A percentile compares a stretch with the other conserved stretches of the same genome.
Conservation (phyloP, 352 stramenopile genomes). For the Blastocystis sp. region DNA sequence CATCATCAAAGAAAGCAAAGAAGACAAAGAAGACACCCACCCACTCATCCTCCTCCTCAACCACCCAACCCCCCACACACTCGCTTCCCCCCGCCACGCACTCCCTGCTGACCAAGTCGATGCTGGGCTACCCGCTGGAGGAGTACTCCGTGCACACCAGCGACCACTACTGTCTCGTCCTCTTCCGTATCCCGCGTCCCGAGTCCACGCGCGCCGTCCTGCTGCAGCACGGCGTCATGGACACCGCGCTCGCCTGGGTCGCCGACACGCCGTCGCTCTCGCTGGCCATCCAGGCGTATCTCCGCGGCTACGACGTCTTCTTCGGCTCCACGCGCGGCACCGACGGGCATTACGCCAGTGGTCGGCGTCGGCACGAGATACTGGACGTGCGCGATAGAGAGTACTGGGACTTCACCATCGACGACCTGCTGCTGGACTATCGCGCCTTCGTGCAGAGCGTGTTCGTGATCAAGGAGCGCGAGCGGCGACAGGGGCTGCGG, state of each 20-base stretch:
- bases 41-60: too few species aligned
- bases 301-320: slow-evolving; percentile 60
- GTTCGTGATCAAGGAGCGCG: slow-evolving; percentile 34
- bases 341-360: slow-evolving; percentile 21
- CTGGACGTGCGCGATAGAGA: slow-evolving; percentile 41
- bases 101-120: slow-evolving; percentile 13
- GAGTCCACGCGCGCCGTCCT: slow-evolving; percentile 56
- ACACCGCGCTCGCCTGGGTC: slow-evolving; percentile 59
- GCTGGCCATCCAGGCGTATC: slow-evolving; percentile 57
- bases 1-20: too few species aligned
- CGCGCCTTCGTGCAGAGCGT: slow-evolving; percentile 50
- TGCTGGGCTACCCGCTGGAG: slow-evolving; percentile 24
- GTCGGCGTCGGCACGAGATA: background rate
- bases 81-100: background rate
- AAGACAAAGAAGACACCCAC: too few species aligned
- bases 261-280: slow-evolving; percentile 43
- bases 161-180: slow-evolving; percentile 58
- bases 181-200: slow-evolving; percentile 59
- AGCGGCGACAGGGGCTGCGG: background rate
- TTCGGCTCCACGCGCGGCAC: slow-evolving; percentile 60
- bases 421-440: slow-evolving; percentile 59
- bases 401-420: slow-evolving; percentile 59
- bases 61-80: too few species aligned
- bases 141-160: slow-evolving; percentile 51
- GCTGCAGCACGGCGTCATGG: slow-evolving; percentile 61